A percentile compares a stretch with the other conserved stretches of the same genome.
Conservation (phyloP, 2,329 filamentous ascomycete genomes). For the Xenoacremonium recifei region DNA sequence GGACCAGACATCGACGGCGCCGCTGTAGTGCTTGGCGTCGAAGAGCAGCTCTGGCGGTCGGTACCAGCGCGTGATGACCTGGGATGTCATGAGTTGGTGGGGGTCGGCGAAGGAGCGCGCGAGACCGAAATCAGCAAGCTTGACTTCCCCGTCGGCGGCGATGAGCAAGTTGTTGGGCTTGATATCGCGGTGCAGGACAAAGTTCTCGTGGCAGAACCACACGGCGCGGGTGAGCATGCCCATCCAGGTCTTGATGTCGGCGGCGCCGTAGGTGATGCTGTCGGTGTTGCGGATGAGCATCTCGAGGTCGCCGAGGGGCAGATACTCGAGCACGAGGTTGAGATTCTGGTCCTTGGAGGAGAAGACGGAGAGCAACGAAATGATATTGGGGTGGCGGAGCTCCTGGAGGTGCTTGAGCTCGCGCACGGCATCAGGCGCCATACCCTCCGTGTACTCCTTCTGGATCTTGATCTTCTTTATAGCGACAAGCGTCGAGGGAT, state of each 20-base stretch:
- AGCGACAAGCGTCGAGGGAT: conserved; percentile 75
- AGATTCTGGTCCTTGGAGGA: conserved; percentile 95
- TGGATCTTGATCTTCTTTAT: conserved; percentile 93
- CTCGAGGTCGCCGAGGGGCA: conserved; percentile 91
- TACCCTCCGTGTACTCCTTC: conserved; percentile 83
- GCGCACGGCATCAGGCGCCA: conserved; percentile 90
- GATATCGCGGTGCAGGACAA: conserved; percentile 93
- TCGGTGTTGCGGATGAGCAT: conserved; percentile 87
- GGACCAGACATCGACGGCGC: conserved; percentile 91
- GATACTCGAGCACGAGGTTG: conserved; percentile 90
- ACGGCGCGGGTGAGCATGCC: conserved; percentile 91
- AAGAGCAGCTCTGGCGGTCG: conserved; percentile 91
- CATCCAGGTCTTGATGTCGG: conserved; percentile 98
- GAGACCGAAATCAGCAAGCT: conserved; percentile 96
- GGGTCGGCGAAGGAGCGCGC: conserved; percentile 88
- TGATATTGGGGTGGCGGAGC: conserved; percentile 92
- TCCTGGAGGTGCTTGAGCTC: conserved; percentile 96
- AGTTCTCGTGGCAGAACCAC: conserved; percentile 96
- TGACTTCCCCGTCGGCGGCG: conserved; percentile 87
- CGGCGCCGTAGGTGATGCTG: conserved; percentile 74
- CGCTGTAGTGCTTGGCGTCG: conserved; percentile 83
- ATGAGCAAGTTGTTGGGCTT: conserved; percentile 98
- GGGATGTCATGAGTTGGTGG: conserved; percentile 82
- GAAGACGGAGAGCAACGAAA: conserved; percentile 88
- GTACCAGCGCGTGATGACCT: conserved; percentile 97